Base-by-base conservation (phyloP, 805 yeast genomes). In the Yarrowia sp. region DNA sequence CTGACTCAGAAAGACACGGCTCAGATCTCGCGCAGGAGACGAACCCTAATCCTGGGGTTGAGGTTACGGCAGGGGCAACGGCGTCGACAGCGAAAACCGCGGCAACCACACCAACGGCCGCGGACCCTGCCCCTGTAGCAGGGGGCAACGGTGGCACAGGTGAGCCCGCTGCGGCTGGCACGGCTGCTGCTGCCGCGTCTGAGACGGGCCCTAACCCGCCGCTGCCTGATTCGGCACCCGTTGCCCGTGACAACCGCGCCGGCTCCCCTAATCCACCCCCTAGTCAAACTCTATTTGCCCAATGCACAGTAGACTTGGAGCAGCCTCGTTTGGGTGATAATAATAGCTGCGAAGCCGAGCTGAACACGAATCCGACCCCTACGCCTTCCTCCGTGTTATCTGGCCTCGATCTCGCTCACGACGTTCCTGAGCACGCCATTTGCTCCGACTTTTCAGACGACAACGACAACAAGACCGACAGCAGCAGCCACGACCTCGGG, bases 221-320 rank as follows among this genome's bases (percentile, higher is more conserved):
- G n/a, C n/a, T n/a, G n/a, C n/a, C n/a, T n/a, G n/a, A n/a, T n/a
- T n/a, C n/a, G n/a, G n/a, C n/a, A n/a, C n/a, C n/a, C n/a, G n/a
- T n/a, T n/a, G n/a, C n/a, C 19, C 21, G 8, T 21, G 17, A 10
- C 46, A 21, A 36, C 41, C 19, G 7, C 22, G 22, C 4, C 44
- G 16, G 11, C 22, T 8, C 35, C 38, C 54, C 54, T 14, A 32
- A 48, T 10, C 54, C 41, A 9, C 26, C 58, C 58, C 56, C 56
- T 49, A 33, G 40, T 41, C 41, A 49, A 49, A 49, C 56, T 30
- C 54, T 48, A 48, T 33, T 32, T 4, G 30, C 40, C 56, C 40
- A 33, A 49, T 21, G n/a, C 38, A 38, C 56, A 49, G 30, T 33
- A 33, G 54, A 24, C 14, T 28, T 4, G 4, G 40, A 22, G 7